phyloP scores from a whole-genome alignment of 1,139 yeast genomes.

The Candida buenavistaensis region DNA sequence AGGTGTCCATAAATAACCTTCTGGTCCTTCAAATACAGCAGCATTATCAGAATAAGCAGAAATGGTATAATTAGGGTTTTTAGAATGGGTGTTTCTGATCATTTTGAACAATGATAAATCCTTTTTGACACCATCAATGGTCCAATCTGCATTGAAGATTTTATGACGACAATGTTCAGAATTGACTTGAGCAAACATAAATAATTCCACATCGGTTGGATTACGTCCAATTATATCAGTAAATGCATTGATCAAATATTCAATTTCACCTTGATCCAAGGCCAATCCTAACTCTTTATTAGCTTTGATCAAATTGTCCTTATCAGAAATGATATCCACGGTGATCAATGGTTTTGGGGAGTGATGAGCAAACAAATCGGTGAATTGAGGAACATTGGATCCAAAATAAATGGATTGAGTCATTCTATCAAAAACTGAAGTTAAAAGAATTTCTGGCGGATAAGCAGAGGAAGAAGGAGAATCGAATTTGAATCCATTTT shows the following conservation, averaged over 20 bases:
- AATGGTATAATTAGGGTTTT: conserved; percentile 78
- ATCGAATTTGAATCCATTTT: conserved; percentile 64
- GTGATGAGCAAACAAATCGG: conserved; percentile 76
- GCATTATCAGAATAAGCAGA: conserved; percentile 98
- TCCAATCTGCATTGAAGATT: conserved; percentile 98
- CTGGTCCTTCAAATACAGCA: conserved; percentile 89
- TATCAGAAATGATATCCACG: conserved; percentile 62
- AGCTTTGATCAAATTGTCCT: conserved; percentile 67
- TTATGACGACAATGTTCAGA: conserved; percentile 99
- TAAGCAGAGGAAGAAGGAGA: conserved; percentile 34
- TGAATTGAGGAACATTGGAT: conserved; percentile 55
- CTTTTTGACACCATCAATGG: conserved; percentile 79
- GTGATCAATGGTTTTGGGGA: conserved; percentile 82
- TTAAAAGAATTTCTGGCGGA: conserved; percentile 45
- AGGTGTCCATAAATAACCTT: conserved; percentile 77
- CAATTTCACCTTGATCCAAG: conserved; percentile 88
- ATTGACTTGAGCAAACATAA: conserved; percentile 99
- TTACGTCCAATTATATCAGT: conserved; percentile 73
- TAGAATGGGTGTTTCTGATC: conserved; percentile 91
- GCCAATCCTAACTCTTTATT: conserved; percentile 89
- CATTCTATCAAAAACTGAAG: conserved; percentile 90
- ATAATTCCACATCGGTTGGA: conserved; percentile 96
- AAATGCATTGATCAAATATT: conserved; percentile 81
- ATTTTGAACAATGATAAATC: conserved; percentile 81
- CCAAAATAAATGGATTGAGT: conserved; percentile 69